Evolutionary conservation across 208 protist species (phyloP).

Genomic region (Trypanosoma vivax): DNA sequence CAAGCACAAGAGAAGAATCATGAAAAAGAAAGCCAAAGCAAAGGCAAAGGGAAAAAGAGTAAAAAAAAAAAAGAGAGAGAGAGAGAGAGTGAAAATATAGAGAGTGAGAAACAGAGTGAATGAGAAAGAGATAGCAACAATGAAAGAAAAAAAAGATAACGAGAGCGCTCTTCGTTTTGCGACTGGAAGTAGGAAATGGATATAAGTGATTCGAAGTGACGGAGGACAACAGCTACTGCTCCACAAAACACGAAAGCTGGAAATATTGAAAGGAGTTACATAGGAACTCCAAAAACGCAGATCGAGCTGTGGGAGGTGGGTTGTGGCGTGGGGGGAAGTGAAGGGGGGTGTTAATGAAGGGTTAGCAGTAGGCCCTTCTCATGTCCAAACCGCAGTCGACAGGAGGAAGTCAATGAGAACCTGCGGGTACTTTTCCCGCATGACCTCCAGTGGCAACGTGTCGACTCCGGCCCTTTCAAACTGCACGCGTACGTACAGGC

Average conservation of each 20-base stretch:
- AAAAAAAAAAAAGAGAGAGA: neutral
- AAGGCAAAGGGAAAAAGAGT: neutral
- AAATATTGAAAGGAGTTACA: too few species aligned
- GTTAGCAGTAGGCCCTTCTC: too few species aligned
- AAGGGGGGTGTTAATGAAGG: too few species aligned
- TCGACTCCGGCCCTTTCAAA: slow-evolving; percentile 54
- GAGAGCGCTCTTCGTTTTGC: neutral
- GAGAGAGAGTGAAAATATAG: neutral
- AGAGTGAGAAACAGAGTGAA: neutral
- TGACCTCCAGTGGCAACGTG: slow-evolving; percentile 61
- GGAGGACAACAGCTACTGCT: too few species aligned
- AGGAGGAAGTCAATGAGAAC: slow-evolving; percentile 74
- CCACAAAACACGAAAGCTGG: too few species aligned
- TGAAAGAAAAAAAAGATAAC: slow-evolving; percentile 6
- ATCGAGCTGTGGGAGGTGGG: too few species aligned
- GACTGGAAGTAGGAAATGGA: neutral
- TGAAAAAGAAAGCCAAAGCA: neutral
- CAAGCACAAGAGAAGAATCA: neutral
- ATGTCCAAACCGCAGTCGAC: slow-evolving; percentile 58
- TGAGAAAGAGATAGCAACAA: neutral
- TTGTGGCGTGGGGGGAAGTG: too few species aligned
- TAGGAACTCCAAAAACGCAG: too few species aligned
- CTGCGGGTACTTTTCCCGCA: slow-evolving; percentile 67
- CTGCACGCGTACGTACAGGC: slow-evolving; percentile 68
- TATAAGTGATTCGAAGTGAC: too few species aligned